A percentile compares a stretch with the other conserved stretches of the same genome.
These are phyloP conservation scores for Daedaleopsis nitida DNA, from an alignment of 768 basidiomycete genomes.

Conservation along the genomic window DNA sequence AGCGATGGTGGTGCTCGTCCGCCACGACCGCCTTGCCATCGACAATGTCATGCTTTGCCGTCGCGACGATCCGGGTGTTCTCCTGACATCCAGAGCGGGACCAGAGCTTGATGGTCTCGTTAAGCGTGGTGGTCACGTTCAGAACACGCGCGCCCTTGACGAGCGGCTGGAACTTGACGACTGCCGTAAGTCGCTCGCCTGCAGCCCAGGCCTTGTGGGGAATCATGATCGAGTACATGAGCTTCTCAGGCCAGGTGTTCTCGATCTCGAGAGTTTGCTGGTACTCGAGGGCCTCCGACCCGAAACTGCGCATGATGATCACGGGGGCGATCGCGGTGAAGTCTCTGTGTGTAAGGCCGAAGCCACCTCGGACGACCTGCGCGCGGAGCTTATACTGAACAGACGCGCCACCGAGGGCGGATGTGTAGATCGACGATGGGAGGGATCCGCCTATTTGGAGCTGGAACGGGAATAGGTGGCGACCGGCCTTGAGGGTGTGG, in stretches of 20 bases:
- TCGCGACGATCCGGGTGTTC: constrained; percentile 59
- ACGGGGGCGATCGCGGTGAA: constrained; percentile 65
- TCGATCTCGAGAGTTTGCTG: constrained; percentile 95
- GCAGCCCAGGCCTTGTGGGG: constrained; percentile 97
- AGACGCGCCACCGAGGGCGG: constrained; percentile 56
- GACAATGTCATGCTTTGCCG: constrained; percentile 67
- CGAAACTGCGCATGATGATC: constrained; percentile 70
- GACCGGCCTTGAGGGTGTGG: constrained; percentile 95
- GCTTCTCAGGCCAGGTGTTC: constrained; percentile 96
- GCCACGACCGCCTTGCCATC: constrained; percentile 50
- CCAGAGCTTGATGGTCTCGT: constrained; percentile 71
- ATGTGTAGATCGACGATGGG: constrained; percentile 73
- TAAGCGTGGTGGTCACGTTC: constrained; percentile 65
- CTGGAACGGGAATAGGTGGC: constrained; percentile 90
- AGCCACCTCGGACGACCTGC: constrained; percentile 74
- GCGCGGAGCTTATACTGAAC: constrained; percentile 92
- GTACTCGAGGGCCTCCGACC: constrained; percentile 86
- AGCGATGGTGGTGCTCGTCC: constrained; percentile 33
- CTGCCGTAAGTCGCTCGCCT: constrained; percentile 79
- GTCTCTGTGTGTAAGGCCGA: constrained; percentile 53
- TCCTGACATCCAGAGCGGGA: constrained; percentile 59
- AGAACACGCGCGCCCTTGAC: constrained; percentile 80
- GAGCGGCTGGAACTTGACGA: constrained; percentile 86
- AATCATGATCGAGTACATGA: constrained; percentile 93
- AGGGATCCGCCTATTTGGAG: constrained; percentile 83